Evolutionary conservation across 192 early-diverging fungal species (phyloP), one percentile per base, ranked within the genome.

Genomic region (Gamsiella multidivaricata): DNA sequence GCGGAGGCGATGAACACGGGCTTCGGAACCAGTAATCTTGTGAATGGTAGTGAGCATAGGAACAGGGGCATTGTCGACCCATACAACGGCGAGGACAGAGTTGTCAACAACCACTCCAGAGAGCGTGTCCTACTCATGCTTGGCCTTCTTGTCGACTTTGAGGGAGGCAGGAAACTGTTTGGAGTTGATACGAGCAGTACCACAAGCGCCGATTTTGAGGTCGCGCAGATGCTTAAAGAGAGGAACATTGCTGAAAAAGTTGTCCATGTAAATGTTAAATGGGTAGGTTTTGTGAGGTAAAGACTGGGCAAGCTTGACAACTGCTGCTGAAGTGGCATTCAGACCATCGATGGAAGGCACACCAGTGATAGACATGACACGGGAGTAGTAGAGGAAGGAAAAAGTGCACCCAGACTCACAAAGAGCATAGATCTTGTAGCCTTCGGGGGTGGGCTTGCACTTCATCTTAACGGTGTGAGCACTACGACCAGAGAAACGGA

Each of bases 181-280:
- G 6, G 68, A 58, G 36, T 56, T 71, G 33, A 33, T 25, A 12
- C 60, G 50, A 32, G 47, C 64, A 10, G 67, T 66, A 0, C 68
- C 64, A 39, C 80, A 82, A 5, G 67, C 62, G 0, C 73, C 62
- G 29, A 71, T 61, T 0, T 55, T 54, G 33, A 61, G 56, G 5
- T 51, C n/a, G 14, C 45, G 39, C 10, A 70, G n/a, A 37, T 59
- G 34, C n/a, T 47, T 56, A 45, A 78, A 82, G 11, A 78, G 53
- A 17, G 43, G 39, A 9, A 76, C 54, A 15, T 32, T 66, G 39
- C 71, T 59, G 60, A 82, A 64, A 50, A 65, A 71, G 57, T 78
- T 82, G 54, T 82, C 67, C 71, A 78, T 82, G 47, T 51, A 70
- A 12, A 67, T 41, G 29, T 70, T 76, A 37, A 71, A 82, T 9